Evolutionary conservation across 495 filamentous ascomycete genomes (phyloP).

Genomic region (Hypoxylon trugodes): DNA sequence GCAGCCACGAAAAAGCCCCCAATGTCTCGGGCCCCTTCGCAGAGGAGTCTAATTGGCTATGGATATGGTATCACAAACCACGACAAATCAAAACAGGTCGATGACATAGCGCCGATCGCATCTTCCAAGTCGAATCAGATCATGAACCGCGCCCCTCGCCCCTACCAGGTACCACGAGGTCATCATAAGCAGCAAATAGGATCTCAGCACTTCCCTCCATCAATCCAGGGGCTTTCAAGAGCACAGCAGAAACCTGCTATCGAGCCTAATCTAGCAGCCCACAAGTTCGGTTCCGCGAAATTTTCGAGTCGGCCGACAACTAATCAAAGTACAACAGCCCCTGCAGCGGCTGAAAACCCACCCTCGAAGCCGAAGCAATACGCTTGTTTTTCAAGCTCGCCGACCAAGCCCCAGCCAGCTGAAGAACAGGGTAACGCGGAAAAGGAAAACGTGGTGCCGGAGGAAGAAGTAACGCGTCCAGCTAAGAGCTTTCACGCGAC

Average conservation of each 20-base stretch:
- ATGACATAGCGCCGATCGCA: conserved; percentile 11
- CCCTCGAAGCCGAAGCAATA: conserved; percentile 51
- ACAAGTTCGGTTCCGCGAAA: conserved; percentile 49
- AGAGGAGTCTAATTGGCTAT: conserved; percentile 54
- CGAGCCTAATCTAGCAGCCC: conserved; percentile 45
- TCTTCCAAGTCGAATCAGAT: conserved; percentile 23
- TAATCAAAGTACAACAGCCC: background rate
- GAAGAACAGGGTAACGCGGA: background rate
- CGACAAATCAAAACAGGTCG: conserved; percentile 37
- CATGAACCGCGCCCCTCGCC: background rate
- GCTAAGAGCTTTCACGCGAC: conserved; percentile 54
- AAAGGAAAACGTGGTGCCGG: conserved; percentile 39
- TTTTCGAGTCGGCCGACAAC: conserved; percentile 29
- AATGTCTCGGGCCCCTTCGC: conserved; percentile 48
- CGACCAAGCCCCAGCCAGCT: conserved; percentile 38
- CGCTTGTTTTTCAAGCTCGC: conserved; percentile 58
- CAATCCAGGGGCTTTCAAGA: conserved; percentile 2
- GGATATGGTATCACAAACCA: conserved; percentile 43
- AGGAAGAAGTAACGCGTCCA: conserved; percentile 45
- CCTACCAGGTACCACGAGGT: conserved; percentile 17
- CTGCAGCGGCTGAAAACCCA: conserved; percentile 21
- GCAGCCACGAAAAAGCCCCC: conserved; percentile 34
- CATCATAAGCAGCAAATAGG: conserved; percentile 13
- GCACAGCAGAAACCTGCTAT: conserved; percentile 37
- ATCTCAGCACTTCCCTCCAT: conserved; percentile 1